Conservation (phyloP, 805 yeast species). For the Suhomyces sp. region DNA sequence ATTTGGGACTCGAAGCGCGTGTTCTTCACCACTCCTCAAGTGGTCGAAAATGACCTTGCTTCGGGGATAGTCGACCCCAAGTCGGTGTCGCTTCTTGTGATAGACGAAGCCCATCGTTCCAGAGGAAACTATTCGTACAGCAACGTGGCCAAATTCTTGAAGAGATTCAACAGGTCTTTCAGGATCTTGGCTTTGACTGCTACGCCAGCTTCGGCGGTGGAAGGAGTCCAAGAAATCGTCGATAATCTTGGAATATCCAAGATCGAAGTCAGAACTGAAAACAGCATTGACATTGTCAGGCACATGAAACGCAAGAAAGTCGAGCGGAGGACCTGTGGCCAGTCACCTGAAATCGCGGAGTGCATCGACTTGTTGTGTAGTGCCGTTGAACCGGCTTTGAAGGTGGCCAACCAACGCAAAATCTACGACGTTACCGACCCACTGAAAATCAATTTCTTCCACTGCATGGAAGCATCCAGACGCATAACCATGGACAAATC, state of each 20-base stretch:
- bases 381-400: slow-evolving; percentile 66
- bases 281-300: slow-evolving; percentile 71
- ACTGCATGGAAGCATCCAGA: slow-evolving; percentile 66
- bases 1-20: slow-evolving; percentile 80
- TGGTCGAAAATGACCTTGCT: slow-evolving; percentile 83
- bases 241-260: slow-evolving; percentile 68
- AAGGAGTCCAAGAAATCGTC: slow-evolving; percentile 83
- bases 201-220: slow-evolving; percentile 87
- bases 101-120: slow-evolving; percentile 96
- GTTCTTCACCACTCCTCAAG: slow-evolving; percentile 94
- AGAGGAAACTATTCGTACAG: slow-evolving; percentile 88
- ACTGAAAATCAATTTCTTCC: slow-evolving; percentile 61
- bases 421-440: slow-evolving; percentile 69
- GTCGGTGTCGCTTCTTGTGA: slow-evolving; percentile 67
- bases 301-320: slow-evolving; percentile 71
- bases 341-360: slow-evolving; percentile 53
- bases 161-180: slow-evolving; percentile 57
- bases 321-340: slow-evolving; percentile 55
- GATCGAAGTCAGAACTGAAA: slow-evolving; percentile 84
- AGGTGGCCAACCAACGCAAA: slow-evolving; percentile 59
- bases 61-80: slow-evolving; percentile 76
- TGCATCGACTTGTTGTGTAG: slow-evolving; percentile 53
- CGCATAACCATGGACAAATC: slow-evolving; percentile 50
- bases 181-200: slow-evolving; percentile 89
- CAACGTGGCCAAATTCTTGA: slow-evolving; percentile 65